Base-by-base conservation (phyloP, 2,329 filamentous ascomycete species). In the Fusarium siculi region DNA sequence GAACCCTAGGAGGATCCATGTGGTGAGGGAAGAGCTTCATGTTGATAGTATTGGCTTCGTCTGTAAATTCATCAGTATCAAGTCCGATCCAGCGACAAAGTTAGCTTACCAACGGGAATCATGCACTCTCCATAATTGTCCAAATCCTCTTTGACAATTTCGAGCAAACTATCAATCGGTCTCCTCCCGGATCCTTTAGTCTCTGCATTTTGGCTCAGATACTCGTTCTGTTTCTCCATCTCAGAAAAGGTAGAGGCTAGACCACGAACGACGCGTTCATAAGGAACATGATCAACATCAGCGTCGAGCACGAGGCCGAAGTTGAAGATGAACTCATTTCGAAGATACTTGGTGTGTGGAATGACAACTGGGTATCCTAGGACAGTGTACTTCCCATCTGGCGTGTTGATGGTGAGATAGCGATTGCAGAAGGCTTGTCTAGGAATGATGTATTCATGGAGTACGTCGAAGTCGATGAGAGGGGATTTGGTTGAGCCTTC, bases 281-380 rank as follows among this genome's bases (percentile, higher is more conserved):
- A 97, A 39, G 92, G 92, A 54, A 89, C 89, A 80, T 93, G 93
- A 79, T 97, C 93, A 60, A 85, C 84, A 57, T 87, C 86, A 52
- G 83, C 83, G 56, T 93, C 89, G 55, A 97, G 87, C 34, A 97
- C 92, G 49, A 98, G 86, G 66, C 94, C 95, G 80, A 98, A 97
- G 82, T 98, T 98, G 89, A 98, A 99, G 80, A 98, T 97, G 86
- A 98, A 98, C 82, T 97, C 94, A 83, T 97, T 97, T 66, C 96
- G 92, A 79, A 93, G 90, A 79, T 98, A 97, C 75, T 92, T 92
- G 62, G 91, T 88, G 73, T 95, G 90, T 57, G 92, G 90, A 79
- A 98, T 94, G 80, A 94, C 96, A 59, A 98, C 92, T 0, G 96
- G 96, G 77, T 95, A 94, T 21, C 95, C 94, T 39, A 99, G 88